Evolutionary conservation across 345 rosid species (phyloP).

Genomic region (Murraya paniculata): DNA sequence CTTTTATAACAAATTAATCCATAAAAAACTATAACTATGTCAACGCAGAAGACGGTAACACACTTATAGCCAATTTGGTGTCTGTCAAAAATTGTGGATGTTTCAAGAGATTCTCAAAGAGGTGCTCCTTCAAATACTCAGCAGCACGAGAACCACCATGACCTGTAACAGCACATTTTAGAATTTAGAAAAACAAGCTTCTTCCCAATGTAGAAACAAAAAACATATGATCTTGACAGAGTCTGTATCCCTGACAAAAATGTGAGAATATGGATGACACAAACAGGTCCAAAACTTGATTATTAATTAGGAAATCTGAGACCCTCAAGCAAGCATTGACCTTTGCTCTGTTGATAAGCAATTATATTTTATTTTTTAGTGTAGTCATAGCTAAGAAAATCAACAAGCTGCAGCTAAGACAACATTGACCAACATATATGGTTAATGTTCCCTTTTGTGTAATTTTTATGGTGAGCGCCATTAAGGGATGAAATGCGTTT

Average conservation of each 20-base stretch:
- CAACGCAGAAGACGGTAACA: slow-evolving; percentile 17
- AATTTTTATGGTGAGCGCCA: background rate
- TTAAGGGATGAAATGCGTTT: background rate
- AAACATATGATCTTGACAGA: background rate
- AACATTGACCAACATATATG: background rate
- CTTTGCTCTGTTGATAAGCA: background rate
- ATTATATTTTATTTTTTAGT: background rate
- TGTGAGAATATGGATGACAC: background rate
- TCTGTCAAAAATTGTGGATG: slow-evolving; percentile 79
- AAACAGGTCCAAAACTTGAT: background rate
- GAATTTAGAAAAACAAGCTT: background rate
- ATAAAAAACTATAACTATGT: background rate
- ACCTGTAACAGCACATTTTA: slow-evolving; percentile 46
- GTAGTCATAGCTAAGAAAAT: background rate
- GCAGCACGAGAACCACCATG: slow-evolving; percentile 99
- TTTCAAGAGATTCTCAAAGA: slow-evolving; percentile 85
- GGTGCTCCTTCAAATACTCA: slow-evolving; percentile 86
- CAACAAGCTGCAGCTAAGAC: background rate
- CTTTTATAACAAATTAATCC: background rate
- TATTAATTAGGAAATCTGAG: background rate
- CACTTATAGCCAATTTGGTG: slow-evolving; percentile 84
- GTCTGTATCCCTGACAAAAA: background rate
- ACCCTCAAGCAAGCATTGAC: background rate
- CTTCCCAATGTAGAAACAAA: background rate
- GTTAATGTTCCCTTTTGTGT: background rate